phyloP scores from a whole-genome alignment of 257 asterid genomes.

The Nicotiana paniculata region DNA sequence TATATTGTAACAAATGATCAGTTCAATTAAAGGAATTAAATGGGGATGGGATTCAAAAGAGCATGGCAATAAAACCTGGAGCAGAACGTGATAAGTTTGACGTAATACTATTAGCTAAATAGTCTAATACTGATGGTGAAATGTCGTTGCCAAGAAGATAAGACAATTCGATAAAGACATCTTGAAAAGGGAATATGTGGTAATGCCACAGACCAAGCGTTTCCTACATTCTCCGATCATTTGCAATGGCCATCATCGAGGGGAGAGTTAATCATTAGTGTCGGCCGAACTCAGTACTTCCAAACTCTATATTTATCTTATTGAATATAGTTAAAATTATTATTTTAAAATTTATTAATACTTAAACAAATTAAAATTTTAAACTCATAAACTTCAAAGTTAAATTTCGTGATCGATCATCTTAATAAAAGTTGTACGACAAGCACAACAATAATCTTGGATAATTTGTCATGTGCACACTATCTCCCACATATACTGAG shows the following conservation, averaged over 20 bases:
- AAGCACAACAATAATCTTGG: not conserved
- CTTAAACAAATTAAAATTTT: not conserved
- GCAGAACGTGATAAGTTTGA: not conserved
- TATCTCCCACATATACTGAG: not conserved
- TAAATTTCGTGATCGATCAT: accelerated
- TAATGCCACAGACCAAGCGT: conserved; percentile 36
- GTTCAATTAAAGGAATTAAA: not conserved
- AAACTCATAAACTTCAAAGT: accelerated
- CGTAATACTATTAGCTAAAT: not conserved
- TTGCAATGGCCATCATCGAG: not conserved
- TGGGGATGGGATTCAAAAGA: not conserved
- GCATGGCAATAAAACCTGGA: not conserved
- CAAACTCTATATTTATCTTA: not conserved
- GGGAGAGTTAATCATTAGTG: not conserved
- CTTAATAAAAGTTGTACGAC: too few relatives aligned
- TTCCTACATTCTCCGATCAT: conserved; percentile 34
- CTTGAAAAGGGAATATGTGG: conserved; percentile 29
- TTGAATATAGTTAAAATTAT: too few relatives aligned
- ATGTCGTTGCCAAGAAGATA: not conserved
- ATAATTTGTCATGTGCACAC: not conserved
- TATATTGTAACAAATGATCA: not conserved
- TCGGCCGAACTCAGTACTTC: not conserved
- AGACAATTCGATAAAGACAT: not conserved
- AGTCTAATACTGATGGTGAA: not conserved
- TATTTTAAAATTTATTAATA: too few relatives aligned